These are phyloP conservation scores for Nemania sp. DNA, from an alignment of 2,329 filamentous ascomycete genomes.

Conservation along the genomic window DNA sequence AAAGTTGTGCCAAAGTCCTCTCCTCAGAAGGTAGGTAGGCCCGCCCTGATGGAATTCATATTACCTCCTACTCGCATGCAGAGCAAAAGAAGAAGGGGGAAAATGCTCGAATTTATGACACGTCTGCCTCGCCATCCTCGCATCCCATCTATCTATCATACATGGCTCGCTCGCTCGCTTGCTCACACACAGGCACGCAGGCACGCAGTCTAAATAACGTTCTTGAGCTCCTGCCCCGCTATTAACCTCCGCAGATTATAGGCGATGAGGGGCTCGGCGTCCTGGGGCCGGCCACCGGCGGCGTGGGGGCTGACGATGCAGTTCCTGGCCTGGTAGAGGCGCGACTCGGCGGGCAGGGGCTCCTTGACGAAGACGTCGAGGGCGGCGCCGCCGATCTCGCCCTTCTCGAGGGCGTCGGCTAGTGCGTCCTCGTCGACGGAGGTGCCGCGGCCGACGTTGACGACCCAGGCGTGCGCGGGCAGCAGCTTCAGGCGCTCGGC, in stretches of 20 bases:
- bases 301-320: constrained; percentile 60
- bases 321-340: constrained; percentile 58
- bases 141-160: too few species aligned
- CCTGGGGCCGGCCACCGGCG: constrained; percentile 64
- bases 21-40: too few species aligned
- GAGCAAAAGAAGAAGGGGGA: too few species aligned
- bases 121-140: too few species aligned
- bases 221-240: constrained; percentile 63
- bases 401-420: constrained; percentile 49
- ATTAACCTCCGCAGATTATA: constrained; percentile 64
- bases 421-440: constrained; percentile 55
- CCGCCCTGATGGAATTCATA: too few species aligned
- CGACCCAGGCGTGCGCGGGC: constrained; percentile 61
- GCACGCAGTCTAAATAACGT: constrained; percentile 46
- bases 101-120: too few species aligned
- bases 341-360: constrained; percentile 45
- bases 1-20: too few species aligned
- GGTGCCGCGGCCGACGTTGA: constrained; percentile 57
- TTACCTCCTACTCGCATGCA: too few species aligned
- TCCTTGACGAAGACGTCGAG: constrained; percentile 52
- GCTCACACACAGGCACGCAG: too few species aligned
- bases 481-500: constrained; percentile 56
- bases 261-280: constrained; percentile 61
- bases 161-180: too few species aligned
- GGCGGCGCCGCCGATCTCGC: constrained; percentile 52